These are phyloP conservation scores for Dryas integrifolia DNA, from an alignment of 331 rosid genomes.

Conservation along the genomic window DNA sequence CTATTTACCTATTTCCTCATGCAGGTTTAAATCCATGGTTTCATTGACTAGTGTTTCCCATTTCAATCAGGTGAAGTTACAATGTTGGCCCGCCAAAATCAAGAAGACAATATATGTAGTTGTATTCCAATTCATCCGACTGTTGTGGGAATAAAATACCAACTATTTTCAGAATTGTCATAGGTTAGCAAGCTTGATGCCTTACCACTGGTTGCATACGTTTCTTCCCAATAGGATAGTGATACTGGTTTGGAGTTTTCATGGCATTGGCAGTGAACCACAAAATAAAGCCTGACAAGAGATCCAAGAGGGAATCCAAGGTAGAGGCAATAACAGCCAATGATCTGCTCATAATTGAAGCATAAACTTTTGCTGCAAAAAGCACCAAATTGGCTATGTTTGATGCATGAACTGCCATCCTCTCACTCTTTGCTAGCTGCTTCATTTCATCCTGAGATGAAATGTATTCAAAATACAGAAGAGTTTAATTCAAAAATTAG, in stretches of 20 bases:
- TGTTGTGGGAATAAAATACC: no score
- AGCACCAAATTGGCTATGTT: slow-evolving; percentile 58
- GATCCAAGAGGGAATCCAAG: slow-evolving; percentile 76
- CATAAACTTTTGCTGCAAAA: slow-evolving; percentile 65
- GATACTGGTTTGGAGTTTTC: slow-evolving; percentile 59
- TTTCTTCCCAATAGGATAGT: slow-evolving; percentile 82
- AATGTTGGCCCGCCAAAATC: no score
- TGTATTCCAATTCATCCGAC: no score
- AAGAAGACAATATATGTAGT: neutral
- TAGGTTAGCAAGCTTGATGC: neutral
- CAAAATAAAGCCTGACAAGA: slow-evolving; percentile 74
- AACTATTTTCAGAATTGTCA: neutral
- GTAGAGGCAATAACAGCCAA: slow-evolving; percentile 83
- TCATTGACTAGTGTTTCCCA: no score
- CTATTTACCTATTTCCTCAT: neutral
- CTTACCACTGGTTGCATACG: slow-evolving; percentile 89
- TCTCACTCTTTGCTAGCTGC: slow-evolving; percentile 62
- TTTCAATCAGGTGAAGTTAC: no score
- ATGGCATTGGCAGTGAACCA: slow-evolving; percentile 80
- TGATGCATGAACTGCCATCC: slow-evolving; percentile 52
- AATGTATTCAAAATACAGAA: slow-evolving; percentile 1
- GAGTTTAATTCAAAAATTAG: neutral
- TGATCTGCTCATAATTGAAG: slow-evolving; percentile 64
- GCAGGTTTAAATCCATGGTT: no score
- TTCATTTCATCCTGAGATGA: slow-evolving; percentile 59